Evolutionary conservation across 1,284 basidiomycete species (phyloP), one percentile per base, ranked within the genome.

Genomic region (Inonotus obliquus): DNA sequence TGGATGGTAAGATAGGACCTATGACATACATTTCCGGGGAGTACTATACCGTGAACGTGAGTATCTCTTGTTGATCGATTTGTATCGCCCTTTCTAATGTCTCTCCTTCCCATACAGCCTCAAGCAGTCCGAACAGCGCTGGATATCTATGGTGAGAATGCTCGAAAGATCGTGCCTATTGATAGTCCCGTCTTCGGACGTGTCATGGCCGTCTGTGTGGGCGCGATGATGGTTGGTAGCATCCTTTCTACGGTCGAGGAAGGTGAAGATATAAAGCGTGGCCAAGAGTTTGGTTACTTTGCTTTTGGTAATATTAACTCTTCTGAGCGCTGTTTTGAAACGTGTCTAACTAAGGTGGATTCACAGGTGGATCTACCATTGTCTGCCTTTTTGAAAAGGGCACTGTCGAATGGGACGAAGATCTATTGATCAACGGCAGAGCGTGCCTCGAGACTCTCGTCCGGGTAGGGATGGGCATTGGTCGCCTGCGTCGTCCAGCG

Each of bases 71-170:
- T 17, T 59, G 53, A 68, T 69, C 19, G 69, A 51, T 32, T 4
- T 14, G 14, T 25, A 38, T 41, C 7, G n/a, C 27, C n/a, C 4
- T 29, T 60, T 11, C 61, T 49, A 35, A 32, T 55, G 32, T 0
- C 7, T 21, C 38, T 37, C 17, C 11, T 47, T 54, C 45, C 39
- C n/a, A 23, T 55, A 0, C 57, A 92, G 89, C 91, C 90, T 0
- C 90, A 92, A 80, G 91, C 90, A 0, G 85, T 92, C 63, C 81
- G 90, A 1, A 89, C 88, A 0, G 80, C 86, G 2, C 76, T 98
- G 25, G 96, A 98, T 68, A 93, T 98, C 3, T 98, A 96, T 67
- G 94, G 94, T 27, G 96, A 98, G 74, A 99, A 98, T 68, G 89
- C 81, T 3, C 80, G 95, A 37, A 93, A 93, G 78, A 86, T 97